These are phyloP conservation scores for Cladosporium sp. DNA, from an alignment of 2,329 filamentous ascomycete species.

Conservation along the genomic window DNA sequence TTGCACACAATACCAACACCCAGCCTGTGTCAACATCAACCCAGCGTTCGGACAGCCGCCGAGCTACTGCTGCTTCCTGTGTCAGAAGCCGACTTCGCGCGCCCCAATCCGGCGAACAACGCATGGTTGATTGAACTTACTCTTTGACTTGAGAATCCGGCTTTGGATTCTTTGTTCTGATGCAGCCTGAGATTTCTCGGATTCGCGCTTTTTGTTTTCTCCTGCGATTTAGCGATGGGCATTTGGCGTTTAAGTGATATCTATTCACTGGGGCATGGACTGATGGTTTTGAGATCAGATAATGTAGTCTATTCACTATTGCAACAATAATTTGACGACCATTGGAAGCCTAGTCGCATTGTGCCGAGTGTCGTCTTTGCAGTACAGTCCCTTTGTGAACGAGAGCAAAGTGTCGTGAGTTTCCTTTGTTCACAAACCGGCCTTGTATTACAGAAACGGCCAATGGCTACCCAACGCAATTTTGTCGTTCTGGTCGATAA, in stretches of 20 bases:
- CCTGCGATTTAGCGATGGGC: constrained; percentile 22
- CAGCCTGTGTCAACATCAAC: constrained; percentile 59
- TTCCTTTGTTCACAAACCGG: constrained; percentile 5
- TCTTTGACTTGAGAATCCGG: neutral
- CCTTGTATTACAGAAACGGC: neutral
- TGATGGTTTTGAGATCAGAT: constrained; percentile 7
- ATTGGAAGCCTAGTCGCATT: neutral
- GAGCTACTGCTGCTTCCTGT: constrained; percentile 20
- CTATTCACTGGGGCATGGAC: constrained; percentile 7
- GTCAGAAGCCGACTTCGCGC: constrained; percentile 2
- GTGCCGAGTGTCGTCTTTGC: neutral
- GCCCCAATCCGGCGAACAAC: constrained; percentile 15
- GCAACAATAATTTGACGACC: neutral
- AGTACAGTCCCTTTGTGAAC: neutral
- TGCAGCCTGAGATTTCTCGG: neutral
- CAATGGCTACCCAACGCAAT: neutral
- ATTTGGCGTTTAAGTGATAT: constrained; percentile 4
- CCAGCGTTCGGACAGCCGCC: constrained; percentile 33
- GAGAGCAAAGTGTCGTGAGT: neutral
- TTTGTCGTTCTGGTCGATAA: neutral
- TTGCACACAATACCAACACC: constrained; percentile 65
- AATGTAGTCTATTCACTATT: constrained; percentile 13
- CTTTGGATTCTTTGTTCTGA: constrained; percentile 1
- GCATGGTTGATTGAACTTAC: constrained; percentile 13
- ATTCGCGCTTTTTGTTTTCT: neutral